Evolutionary conservation across 805 yeast genomes (phyloP).

Genomic region (Ascoidea asiatica): DNA sequence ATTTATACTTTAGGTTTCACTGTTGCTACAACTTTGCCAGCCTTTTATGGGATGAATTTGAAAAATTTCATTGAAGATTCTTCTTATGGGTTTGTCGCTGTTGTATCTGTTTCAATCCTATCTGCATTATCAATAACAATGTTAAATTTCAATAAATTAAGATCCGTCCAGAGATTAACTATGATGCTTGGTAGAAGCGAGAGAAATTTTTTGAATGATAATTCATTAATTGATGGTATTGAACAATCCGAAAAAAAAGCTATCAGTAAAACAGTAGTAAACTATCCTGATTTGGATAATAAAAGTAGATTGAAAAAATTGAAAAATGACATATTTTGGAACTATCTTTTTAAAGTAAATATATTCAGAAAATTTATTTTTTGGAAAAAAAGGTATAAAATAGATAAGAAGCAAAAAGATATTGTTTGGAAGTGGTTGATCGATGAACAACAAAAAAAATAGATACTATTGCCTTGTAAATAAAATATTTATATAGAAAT

Average conservation of each 20-base stretch:
- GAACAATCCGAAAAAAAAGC: not conserved
- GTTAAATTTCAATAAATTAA: conserved; percentile 41
- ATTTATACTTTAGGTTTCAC: conserved; percentile 77
- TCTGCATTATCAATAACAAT: conserved; percentile 42
- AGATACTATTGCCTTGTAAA: no score
- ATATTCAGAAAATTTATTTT: not conserved
- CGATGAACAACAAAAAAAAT: conserved; percentile 1
- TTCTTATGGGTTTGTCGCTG: conserved; percentile 50
- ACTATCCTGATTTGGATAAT: not conserved
- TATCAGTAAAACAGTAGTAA: not conserved
- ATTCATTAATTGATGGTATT: not conserved
- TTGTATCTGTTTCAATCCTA: conserved; percentile 30
- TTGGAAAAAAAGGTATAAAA: not conserved
- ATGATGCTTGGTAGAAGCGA: conserved; percentile 25
- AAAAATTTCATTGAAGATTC: conserved; percentile 84
- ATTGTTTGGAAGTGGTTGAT: conserved; percentile 10
- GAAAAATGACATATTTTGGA: not conserved
- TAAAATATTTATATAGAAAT: not conserved
- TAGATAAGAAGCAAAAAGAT: conserved; percentile 5
- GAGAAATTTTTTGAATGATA: no score
- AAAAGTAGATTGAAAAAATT: not conserved
- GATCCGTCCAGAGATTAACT: conserved; percentile 52
- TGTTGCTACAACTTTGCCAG: conserved; percentile 65
- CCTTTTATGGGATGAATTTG: conserved; percentile 92
- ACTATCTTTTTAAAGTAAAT: not conserved